These are phyloP conservation scores for Colletotrichum theobromicola DNA, from an alignment of 2,329 filamentous ascomycete genomes.

Conservation along the genomic window DNA sequence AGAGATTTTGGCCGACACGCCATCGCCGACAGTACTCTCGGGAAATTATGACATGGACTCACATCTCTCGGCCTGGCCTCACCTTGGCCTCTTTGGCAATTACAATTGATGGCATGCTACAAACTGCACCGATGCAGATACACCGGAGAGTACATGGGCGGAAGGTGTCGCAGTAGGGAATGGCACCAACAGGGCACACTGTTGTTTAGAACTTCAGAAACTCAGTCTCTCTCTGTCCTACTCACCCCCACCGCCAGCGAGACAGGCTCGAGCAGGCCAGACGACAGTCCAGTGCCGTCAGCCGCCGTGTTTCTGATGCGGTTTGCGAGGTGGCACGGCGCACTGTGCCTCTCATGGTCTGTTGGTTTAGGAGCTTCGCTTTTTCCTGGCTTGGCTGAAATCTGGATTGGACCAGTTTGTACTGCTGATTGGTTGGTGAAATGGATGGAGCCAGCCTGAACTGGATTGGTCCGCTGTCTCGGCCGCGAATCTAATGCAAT, in stretches of 20 bases:
- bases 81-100: not conserved
- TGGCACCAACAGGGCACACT: not conserved
- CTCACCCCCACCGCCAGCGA: not conserved
- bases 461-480: not conserved
- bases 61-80: not conserved
- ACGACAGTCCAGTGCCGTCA: not conserved
- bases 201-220: not conserved
- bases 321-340: not conserved
- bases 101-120: not conserved
- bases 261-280: not conserved
- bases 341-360: not conserved
- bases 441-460: not conserved
- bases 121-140: not conserved
- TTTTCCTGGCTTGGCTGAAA: not conserved
- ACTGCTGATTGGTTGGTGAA: not conserved
- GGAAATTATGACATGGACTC: not conserved
- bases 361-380: not conserved
- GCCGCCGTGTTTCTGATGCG: conserved; percentile 9
- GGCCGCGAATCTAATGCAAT: not conserved
- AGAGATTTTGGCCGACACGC: not conserved
- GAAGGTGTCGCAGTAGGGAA: not conserved
- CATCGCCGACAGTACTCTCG: not conserved
- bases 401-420: not conserved
- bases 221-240: not conserved
- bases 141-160: not conserved